A percentile compares a stretch with the other conserved stretches of the same genome.
These are phyloP conservation scores for Tricholoma hemisulphureum DNA, from an alignment of 768 basidiomycete species.

Conservation along the genomic window DNA sequence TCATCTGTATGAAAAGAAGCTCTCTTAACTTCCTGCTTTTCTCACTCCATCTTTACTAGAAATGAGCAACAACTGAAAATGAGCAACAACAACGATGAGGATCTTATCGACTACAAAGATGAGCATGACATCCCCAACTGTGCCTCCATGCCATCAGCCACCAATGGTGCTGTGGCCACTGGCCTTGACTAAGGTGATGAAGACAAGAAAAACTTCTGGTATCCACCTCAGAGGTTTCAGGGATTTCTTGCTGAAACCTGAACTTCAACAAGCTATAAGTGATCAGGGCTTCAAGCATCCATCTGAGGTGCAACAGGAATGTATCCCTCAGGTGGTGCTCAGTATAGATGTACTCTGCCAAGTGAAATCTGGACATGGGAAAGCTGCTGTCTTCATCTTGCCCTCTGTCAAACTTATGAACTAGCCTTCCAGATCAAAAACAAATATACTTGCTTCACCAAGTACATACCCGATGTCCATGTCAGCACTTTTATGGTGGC, in stretches of 20 bases:
- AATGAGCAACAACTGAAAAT: constrained; percentile 39
- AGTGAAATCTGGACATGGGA: constrained; percentile 98
- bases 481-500: constrained; percentile 98
- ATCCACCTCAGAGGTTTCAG: constrained; percentile 99
- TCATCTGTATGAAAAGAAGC: too few relatives aligned
- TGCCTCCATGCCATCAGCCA: constrained; percentile 40
- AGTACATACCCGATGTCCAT: constrained; percentile 99
- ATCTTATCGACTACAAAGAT: constrained; percentile 93
- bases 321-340: constrained; percentile 98
- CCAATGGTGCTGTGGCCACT: constrained; percentile 49
- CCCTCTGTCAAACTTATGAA: constrained; percentile 98
- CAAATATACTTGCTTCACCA: constrained; percentile 97
- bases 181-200: constrained; percentile 59
- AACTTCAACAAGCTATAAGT: constrained; percentile 94
- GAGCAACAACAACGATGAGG: constrained; percentile 82
- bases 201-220: constrained; percentile 97
- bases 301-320: constrained; percentile 99
- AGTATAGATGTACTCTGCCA: constrained; percentile 99
- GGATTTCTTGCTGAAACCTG: constrained; percentile 97
- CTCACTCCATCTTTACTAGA: constrained; percentile 9
- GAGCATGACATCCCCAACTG: constrained; percentile 77
- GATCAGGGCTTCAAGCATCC: constrained; percentile 99
- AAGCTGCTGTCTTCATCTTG: constrained; percentile 98
- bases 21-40: constrained; percentile 26
- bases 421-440: constrained; percentile 99